phyloP scores from a whole-genome alignment of 495 filamentous ascomycete genomes.

The Daldinia vernicosa region DNA sequence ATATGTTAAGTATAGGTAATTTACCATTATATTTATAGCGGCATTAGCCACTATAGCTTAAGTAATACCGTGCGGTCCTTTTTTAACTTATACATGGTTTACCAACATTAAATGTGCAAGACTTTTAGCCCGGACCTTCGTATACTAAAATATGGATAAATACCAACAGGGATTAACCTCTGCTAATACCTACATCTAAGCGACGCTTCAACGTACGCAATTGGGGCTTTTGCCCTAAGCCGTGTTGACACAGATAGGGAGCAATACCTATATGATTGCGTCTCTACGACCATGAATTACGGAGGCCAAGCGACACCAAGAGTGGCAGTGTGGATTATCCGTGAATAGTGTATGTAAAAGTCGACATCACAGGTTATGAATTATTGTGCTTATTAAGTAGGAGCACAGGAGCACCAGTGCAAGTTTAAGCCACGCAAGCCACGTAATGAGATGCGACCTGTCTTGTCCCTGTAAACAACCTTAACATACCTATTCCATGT shows the following conservation, averaged over 20 bases:
- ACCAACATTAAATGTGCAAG: too few relatives aligned
- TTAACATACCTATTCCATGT: too few relatives aligned
- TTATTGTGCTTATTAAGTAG: background rate
- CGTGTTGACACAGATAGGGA: background rate
- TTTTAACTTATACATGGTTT: too few relatives aligned
- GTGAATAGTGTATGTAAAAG: conserved; percentile 1
- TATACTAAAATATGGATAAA: background rate
- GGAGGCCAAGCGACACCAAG: background rate
- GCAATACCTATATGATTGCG: background rate
- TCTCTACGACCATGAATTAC: background rate
- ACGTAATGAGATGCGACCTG: conserved; percentile 3
- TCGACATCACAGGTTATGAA: background rate
- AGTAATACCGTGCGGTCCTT: too few relatives aligned
- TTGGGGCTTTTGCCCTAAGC: conserved; percentile 1
- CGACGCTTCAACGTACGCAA: background rate
- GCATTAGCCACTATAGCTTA: too few relatives aligned
- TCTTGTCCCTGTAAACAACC: background rate
- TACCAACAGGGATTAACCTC: background rate
- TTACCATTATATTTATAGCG: too few relatives aligned
- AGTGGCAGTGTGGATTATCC: conserved; percentile 1
- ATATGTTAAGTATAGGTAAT: too few relatives aligned
- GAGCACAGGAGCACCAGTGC: background rate
- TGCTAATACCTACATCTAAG: background rate
- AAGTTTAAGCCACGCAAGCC: conserved; percentile 6
- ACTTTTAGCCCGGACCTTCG: too few relatives aligned